Evolutionary conservation across 305 asterid species (phyloP), one percentile per base, ranked within the genome.

Genomic region (Caryopteris hybrid): DNA sequence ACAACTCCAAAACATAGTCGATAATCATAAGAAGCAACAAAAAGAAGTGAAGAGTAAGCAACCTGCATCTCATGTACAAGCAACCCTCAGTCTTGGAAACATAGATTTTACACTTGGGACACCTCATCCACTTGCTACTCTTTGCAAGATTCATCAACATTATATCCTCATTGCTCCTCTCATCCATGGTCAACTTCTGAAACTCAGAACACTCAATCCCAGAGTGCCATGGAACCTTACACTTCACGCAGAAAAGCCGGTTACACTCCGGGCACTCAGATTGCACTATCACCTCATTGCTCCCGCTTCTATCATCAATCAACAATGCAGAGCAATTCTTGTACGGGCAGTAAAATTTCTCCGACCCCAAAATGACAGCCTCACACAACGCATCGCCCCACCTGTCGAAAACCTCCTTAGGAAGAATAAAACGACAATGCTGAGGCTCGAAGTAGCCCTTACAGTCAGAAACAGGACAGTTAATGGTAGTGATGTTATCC

Each of bases 301-400:
- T 18, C 0, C 18, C 36, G 5, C 1, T 2, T 2, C 57, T 13
- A 4, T 86, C 94, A 53, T 81, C 76, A 11, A 90, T 70, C 76
- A 92, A 29, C 73, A 88, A 38, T 0, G 90, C 86, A 0, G 96
- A 90, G 62, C 97, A 90, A 68, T 85, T 86, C 66, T 83, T 85
- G 41, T 55, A 82, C 0, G 98, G 98, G 64, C 97, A 92, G 17
- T 92, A 92, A 7, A 79, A 81, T 59, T 52, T 88, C 74, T 86
- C 80, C 8, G 84, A 47, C 6, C 58, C 87, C 77, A 85, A 33
- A 62, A 90, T 75, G 68, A 83, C 17, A 0, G 83, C 78, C 74
- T 88, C 96, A 0, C 94, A 88, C 25, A 88, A 70, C 0, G 79
- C 86, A 21, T 90, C 90, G 0, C 88, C 86, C 97, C 96, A 90